Base-by-base conservation (phyloP, 345 rosid genomes). In the Garcia nutans region DNA sequence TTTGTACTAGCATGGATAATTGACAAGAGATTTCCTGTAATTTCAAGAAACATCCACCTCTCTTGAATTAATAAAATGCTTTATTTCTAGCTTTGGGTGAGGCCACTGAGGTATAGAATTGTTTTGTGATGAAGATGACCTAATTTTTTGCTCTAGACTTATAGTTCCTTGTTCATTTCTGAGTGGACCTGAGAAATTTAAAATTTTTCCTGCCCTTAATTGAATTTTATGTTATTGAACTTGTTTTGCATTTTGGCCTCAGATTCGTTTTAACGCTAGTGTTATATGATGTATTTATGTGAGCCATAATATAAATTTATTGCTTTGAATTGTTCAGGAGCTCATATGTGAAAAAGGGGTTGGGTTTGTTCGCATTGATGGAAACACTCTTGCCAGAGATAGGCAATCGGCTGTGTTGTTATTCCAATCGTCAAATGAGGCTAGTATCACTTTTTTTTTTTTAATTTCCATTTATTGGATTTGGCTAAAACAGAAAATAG, bases 281-380 rank as follows among this genome's bases (percentile, higher is more conserved):
- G 20, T 5, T 28, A 5, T 64, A 12, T 73, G 37, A 64, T 50
- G n/a, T 49, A n/a, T 73, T 54, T 17, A 7, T 49, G 23, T 17
- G 59, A 23, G 57, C 16, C 52, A 64, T 66, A 54, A 26, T 52
- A 28, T 10, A 33, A 37, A n/a, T 65, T 79, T 61, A 6, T 76
- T 55, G 17, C 73, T 68, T 76, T 77, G 58, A 37, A 72, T 81
- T 80, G 47, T 61, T 63, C 87, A 95, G 98, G 97, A 95, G 80
- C 89, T 89, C 77, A 45, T 91, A 76, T 89, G 93, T 82, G 93
- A 93, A 87, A 95, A 91, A 86, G 91, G 86, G 81, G 82, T 95
- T 73, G 80, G 82, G 74, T 95, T 95, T 77, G 88, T 93, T 57
- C 97, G 97, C 74, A 95, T 95, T 80, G 99, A 95, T 91, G 99